Conservation (phyloP, 495 filamentous ascomycete species). For the Aspergillus cristatus region DNA sequence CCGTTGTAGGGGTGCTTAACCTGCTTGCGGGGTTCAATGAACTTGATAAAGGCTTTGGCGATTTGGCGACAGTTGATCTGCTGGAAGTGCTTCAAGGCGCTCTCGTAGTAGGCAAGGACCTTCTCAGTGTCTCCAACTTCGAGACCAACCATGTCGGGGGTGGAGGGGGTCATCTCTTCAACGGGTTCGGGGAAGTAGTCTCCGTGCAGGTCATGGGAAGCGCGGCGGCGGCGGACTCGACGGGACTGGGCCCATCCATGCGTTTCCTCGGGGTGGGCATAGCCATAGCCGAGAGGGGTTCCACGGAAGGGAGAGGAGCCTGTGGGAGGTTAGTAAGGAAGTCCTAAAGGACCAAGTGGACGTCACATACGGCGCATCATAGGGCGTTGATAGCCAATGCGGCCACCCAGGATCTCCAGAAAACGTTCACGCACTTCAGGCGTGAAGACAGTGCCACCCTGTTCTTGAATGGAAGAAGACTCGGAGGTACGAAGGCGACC, state of each 20-base stretch:
- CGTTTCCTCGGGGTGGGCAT: constrained; percentile 3
- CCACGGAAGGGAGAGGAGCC: constrained; percentile 7
- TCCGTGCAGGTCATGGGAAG: constrained; percentile 12
- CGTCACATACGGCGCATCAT: constrained; percentile 19
- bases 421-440: constrained; percentile 31
- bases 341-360: constrained; percentile 3
- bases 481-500: constrained; percentile 28
- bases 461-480: constrained; percentile 29
- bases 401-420: constrained; percentile 26
- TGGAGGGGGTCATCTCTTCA: constrained; percentile 18
- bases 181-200: constrained; percentile 17
- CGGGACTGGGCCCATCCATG: constrained; percentile 17
- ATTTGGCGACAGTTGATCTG: constrained; percentile 43
- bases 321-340: not conserved
- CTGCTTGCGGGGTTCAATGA: constrained; percentile 81
- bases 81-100: constrained; percentile 34
- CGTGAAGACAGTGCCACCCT: constrained; percentile 27
- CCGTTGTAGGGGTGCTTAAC: constrained; percentile 73
- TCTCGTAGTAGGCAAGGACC: constrained; percentile 28
- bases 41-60: constrained; percentile 72
- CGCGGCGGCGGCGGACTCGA: constrained; percentile 25
- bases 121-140: constrained; percentile 30
- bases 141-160: constrained; percentile 29
- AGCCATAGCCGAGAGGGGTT: constrained; percentile 4
- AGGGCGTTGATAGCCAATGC: constrained; percentile 22